Conservation (phyloP, 768 basidiomycete genomes). For the Trametes cubensis region DNA sequence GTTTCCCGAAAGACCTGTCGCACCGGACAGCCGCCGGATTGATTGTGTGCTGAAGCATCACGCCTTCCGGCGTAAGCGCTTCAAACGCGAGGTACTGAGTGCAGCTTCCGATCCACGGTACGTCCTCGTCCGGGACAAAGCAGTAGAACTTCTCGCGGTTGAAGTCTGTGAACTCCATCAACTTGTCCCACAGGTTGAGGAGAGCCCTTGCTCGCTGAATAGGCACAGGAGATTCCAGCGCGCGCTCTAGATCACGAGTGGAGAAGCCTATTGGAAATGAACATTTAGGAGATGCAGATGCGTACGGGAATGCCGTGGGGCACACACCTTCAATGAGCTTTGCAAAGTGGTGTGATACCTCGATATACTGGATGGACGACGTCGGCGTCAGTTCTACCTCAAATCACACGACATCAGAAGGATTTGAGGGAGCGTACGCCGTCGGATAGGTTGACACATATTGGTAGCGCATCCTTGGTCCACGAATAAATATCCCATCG, state of each 20-base stretch:
- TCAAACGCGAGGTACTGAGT: background rate
- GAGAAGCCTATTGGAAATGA: background rate
- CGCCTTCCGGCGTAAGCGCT: background rate
- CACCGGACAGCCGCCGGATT: background rate
- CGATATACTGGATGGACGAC: background rate
- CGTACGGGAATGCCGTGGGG: no score
- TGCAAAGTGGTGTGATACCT: background rate
- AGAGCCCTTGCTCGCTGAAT: background rate
- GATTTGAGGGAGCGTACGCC: background rate
- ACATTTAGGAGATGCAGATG: no score
- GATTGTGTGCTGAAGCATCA: no score
- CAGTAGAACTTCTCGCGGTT: background rate
- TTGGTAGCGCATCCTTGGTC: background rate
- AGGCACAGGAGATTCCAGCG: background rate
- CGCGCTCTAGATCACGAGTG: background rate
- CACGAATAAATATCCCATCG: constrained; percentile 4
- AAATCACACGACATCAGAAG: background rate
- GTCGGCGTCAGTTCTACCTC: background rate
- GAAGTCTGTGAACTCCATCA: constrained; percentile 2
- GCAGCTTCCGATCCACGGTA: constrained; percentile 3
- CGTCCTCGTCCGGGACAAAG: background rate
- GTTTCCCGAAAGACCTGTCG: background rate
- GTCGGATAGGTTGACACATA: background rate
- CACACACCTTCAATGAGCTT: no score
- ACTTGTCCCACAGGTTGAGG: constrained; percentile 4